phyloP scores from a whole-genome alignment of 495 filamentous ascomycete species.

The Articulospora tetracladia region DNA sequence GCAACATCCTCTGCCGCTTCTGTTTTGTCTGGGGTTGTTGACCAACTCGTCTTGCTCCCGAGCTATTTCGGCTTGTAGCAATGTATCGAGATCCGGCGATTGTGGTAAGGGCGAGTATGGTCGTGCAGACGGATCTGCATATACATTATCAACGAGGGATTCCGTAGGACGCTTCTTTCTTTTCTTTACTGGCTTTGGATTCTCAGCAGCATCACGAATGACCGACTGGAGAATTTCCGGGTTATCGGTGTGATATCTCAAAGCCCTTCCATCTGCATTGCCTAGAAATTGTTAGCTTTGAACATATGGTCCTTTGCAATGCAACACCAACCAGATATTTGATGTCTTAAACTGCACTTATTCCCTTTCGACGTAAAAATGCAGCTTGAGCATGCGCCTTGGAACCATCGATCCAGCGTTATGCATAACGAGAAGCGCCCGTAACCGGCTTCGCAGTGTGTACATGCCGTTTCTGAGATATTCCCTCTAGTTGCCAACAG shows the following conservation, averaged over 20 bases:
- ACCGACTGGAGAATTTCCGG: constrained; percentile 4
- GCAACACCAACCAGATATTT: constrained; percentile 1
- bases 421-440: constrained; percentile 21
- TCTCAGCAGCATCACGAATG: constrained; percentile 6
- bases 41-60: background rate
- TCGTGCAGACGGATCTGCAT: background rate
- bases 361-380: constrained; percentile 18
- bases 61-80: constrained; percentile 15
- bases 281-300: constrained; percentile 7
- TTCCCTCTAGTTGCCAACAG: constrained; percentile 10
- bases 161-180: constrained; percentile 8
- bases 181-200: constrained; percentile 16
- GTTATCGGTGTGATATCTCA: constrained; percentile 5
- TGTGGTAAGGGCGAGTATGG: background rate
- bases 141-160: background rate
- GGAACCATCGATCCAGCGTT: constrained; percentile 14
- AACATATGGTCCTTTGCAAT: background rate
- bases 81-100: constrained; percentile 13
- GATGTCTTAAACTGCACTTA: constrained; percentile 16
- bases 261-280: constrained; percentile 10
- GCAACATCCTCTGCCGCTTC: background rate
- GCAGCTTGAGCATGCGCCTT: constrained; percentile 17
- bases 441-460: constrained; percentile 14
- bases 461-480: constrained; percentile 3
- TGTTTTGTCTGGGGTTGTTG: background rate